Percentiles rank a stretch among this genome's conserved stretches.
Conservation (phyloP, 108 stramenopile species). For the Pinguiococcus pyrenoidosus region DNA sequence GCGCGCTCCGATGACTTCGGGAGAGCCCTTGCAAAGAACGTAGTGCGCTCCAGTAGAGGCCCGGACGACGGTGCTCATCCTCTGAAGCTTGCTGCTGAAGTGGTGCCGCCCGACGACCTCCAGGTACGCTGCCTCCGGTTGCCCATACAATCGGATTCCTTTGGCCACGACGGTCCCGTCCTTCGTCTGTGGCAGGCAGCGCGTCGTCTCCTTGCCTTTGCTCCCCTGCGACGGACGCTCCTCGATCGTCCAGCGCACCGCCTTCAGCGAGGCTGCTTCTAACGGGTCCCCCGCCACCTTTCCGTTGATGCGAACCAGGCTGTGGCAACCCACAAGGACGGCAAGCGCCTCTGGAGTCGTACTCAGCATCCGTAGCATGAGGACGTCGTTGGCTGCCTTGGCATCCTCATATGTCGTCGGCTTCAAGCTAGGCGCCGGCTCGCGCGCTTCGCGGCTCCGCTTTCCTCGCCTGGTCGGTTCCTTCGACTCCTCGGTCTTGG, state of each 20-base stretch:
- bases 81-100: conserved; percentile 87
- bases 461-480: too few relatives aligned
- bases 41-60: background rate
- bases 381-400: too few relatives aligned
- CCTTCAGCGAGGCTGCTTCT: conserved; percentile 70
- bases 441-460: too few relatives aligned
- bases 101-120: conserved; percentile 78
- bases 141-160: background rate
- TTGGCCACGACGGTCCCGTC: background rate
- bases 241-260: conserved; percentile 12
- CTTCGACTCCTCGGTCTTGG: background rate
- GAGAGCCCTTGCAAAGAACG: conserved; percentile 83
- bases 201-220: background rate
- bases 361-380: too few relatives aligned
- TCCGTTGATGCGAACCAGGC: conserved; percentile 43
- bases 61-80: conserved; percentile 84
- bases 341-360: conserved; percentile 33
- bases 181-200: background rate
- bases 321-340: conserved; percentile 82
- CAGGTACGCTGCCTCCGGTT: conserved; percentile 16
- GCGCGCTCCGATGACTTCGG: conserved; percentile 70
- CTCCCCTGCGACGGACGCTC: conserved; percentile 1
- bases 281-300: conserved; percentile 74
- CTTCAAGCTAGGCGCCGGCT: too few relatives aligned
- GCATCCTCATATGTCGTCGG: too few relatives aligned